Evolutionary conservation across 2,329 filamentous ascomycete genomes (phyloP).

Genomic region (Aspergillus nomiae): DNA sequence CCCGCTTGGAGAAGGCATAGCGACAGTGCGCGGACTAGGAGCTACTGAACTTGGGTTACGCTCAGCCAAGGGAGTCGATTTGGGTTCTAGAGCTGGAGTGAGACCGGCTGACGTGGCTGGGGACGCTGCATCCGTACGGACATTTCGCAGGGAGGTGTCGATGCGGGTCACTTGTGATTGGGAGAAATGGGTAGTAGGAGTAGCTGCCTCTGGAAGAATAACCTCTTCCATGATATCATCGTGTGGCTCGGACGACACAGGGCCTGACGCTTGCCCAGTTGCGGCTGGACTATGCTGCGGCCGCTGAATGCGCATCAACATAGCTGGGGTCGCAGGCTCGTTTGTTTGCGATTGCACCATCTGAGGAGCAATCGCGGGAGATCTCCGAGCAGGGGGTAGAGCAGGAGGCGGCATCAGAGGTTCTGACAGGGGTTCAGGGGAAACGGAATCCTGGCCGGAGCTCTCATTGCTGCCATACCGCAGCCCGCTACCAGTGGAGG

Average conservation of each 20-base stretch:
- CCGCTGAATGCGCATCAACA: slow-evolving; percentile 74
- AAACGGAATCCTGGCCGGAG: slow-evolving; percentile 51
- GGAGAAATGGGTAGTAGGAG: slow-evolving; percentile 45
- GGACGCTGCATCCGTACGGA: slow-evolving; percentile 46
- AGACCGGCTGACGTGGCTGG: slow-evolving; percentile 65
- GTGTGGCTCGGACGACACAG: slow-evolving; percentile 46
- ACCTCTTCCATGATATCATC: slow-evolving; percentile 65
- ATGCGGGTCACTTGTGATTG: slow-evolving; percentile 52
- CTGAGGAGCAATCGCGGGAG: slow-evolving; percentile 41
- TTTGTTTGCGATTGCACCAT: slow-evolving; percentile 34
- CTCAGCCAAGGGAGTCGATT: slow-evolving; percentile 36
- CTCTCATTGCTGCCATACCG: slow-evolving; percentile 46
- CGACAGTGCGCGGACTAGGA: slow-evolving; percentile 57
- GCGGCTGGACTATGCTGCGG: slow-evolving; percentile 44
- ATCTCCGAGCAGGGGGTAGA: slow-evolving; percentile 44
- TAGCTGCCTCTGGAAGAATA: slow-evolving; percentile 72
- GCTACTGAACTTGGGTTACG: slow-evolving; percentile 40
- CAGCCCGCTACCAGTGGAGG: slow-evolving; percentile 32
- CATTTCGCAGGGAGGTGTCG: slow-evolving; percentile 43
- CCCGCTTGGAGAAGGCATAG: slow-evolving; percentile 54
- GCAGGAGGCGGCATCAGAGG: slow-evolving; percentile 54
- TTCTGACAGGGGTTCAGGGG: slow-evolving; percentile 53
- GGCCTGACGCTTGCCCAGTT: slow-evolving; percentile 38
- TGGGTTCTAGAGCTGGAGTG: slow-evolving; percentile 52
- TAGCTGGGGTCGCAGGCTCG: slow-evolving; percentile 80